Base-by-base conservation (phyloP, 225 moss, liverwort and hornwort species). In the Thuidium tamariscinum region DNA sequence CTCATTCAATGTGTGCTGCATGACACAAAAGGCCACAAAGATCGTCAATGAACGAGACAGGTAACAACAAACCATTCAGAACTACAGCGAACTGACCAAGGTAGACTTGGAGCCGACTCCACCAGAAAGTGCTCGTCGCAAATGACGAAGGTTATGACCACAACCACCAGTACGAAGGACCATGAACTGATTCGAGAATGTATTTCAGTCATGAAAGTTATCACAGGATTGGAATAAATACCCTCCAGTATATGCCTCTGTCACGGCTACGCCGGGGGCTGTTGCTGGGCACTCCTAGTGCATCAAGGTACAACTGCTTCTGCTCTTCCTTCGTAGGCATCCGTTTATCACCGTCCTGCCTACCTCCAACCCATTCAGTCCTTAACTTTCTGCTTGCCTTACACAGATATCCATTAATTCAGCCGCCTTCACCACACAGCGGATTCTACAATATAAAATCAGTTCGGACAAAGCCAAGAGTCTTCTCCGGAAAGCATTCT, bases 341-440 rank as follows among this genome's bases (percentile, higher is more conserved):
- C 78, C 96, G 91, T 79, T 92, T 92, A 87, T 97, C 96, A 88
- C 97, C 97, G 76, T 96, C 97, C 94, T 97, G 97, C 97, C 96
- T 97, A 91, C 74, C 82, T 88, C 88, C 90, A 90, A 92, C 68
- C 85, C 91, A 87, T 88, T 89, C 75, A 88, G 88, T 91, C 48
- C 89, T 86, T 75, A 75, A 56, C n/a, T 51, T 51, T 85, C 82
- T 79, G 61, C 49, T 80, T 87, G 61, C 74, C 82, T 87, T 80
- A 61, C 39, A 80, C 30, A 59, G 36, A 85, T 66, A 54, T 73
- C 55, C 62, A 73, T 73, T 34, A 82, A 59, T 46, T 72, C 49
- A 82, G 34, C 52, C 21, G 34, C 79, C 62, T 83, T 74, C n/a
- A 46, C 84, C 51, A 78, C 56, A 56, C 27, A 76, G 73, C 39